Percentiles rank a stretch among this genome's conserved stretches.
phyloP scores from a whole-genome alignment of 768 basidiomycete genomes.

The Suillus weaverae region DNA sequence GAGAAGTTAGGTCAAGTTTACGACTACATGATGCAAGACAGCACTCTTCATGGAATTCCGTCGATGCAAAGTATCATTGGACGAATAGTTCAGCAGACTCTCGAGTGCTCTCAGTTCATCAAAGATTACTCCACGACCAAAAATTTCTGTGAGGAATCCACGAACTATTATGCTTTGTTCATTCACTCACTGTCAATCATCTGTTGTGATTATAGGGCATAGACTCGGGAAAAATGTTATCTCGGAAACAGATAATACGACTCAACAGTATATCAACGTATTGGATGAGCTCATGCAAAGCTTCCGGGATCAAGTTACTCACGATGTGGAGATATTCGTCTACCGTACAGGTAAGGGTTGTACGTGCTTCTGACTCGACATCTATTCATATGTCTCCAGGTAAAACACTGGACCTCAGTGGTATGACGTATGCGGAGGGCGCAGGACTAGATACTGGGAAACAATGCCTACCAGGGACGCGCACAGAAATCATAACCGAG shows the following conservation, averaged over 20 bases:
- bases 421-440: not conserved
- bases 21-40: too few species aligned
- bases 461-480: constrained; percentile 22
- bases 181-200: too few species aligned
- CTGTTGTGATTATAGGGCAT: too few species aligned
- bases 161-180: too few species aligned
- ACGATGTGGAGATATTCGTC: not conserved
- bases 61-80: too few species aligned
- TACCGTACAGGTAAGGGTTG: not conserved
- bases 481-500: constrained; percentile 23
- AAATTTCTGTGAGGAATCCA: too few species aligned
- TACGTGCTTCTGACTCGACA: not conserved
- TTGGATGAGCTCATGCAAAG: constrained; percentile 3
- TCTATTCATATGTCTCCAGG: not conserved
- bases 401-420: not conserved
- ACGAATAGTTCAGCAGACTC: too few species aligned
- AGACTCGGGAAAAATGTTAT: not conserved
- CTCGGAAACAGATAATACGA: not conserved
- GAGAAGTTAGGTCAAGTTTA: too few species aligned
- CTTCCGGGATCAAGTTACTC: not conserved
- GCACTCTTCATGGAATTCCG: too few species aligned
- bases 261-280: not conserved
- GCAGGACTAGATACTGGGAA: not conserved
- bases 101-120: too few species aligned
- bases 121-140: too few species aligned